These are phyloP conservation scores for Clavariopsis aquatica DNA, from an alignment of 495 filamentous ascomycete genomes.

Conservation along the genomic window DNA sequence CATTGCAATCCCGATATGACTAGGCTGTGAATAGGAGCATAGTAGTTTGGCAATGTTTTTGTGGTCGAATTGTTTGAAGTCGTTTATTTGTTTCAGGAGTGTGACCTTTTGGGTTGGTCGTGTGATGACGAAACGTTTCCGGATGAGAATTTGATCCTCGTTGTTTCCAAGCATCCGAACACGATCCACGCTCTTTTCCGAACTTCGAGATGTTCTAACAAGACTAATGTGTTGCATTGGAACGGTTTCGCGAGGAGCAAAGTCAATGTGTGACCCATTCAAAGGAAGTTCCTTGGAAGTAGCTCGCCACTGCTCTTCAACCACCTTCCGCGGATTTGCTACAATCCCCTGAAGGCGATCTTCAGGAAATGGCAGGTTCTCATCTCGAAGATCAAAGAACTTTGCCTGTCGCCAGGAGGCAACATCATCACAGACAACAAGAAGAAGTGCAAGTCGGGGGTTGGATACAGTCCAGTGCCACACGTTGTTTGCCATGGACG, in stretches of 20 bases:
- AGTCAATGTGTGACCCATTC: conserved; percentile 38
- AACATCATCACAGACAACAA: conserved; percentile 38
- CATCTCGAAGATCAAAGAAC: conserved; percentile 37
- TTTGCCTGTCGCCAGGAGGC: conserved; percentile 33
- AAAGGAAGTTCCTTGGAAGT: conserved; percentile 38
- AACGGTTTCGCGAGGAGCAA: conserved; percentile 31
- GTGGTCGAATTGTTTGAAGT: conserved; percentile 37
- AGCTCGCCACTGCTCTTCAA: conserved; percentile 39
- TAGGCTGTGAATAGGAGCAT: conserved; percentile 37
- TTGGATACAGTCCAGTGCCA: conserved; percentile 40
- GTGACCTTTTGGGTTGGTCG: conserved; percentile 29
- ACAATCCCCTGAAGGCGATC: conserved; percentile 33
- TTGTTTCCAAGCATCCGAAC: conserved; percentile 32
- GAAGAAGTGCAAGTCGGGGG: conserved; percentile 34
- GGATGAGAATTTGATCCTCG: conserved; percentile 32
- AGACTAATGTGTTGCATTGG: conserved; percentile 35
- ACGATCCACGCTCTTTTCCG: conserved; percentile 36
- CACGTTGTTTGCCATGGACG: conserved; percentile 14
- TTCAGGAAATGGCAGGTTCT: conserved; percentile 37
- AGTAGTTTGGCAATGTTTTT: conserved; percentile 35
- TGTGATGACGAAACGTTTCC: conserved; percentile 35
- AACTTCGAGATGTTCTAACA: conserved; percentile 19
- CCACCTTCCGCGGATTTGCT: conserved; percentile 27
- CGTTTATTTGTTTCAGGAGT: conserved; percentile 34
- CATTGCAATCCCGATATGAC: conserved; percentile 35